phyloP scores from a whole-genome alignment of 768 basidiomycete species.

The Lactifluus piperatus region DNA sequence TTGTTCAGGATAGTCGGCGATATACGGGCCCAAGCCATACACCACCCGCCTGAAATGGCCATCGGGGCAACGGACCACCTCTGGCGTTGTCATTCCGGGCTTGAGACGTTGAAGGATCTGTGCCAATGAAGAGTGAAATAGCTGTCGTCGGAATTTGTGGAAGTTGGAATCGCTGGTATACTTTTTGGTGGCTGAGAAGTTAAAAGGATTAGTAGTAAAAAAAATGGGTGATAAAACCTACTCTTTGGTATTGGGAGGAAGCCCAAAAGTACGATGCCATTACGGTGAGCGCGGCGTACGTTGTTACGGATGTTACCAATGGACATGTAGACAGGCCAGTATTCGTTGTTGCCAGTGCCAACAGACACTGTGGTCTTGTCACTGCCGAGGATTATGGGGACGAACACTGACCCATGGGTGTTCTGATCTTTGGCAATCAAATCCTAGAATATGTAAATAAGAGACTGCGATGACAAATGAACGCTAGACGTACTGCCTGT shows the following conservation, averaged over 20 bases:
- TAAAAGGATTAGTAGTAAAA: too few species aligned
- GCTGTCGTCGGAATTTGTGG: conserved; percentile 17
- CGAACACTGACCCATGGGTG: conserved; percentile 12
- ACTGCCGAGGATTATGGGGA: conserved; percentile 22
- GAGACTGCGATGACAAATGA: too few species aligned
- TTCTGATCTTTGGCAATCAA: not conserved
- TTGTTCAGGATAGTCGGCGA: conserved; percentile 29
- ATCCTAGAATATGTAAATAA: too few species aligned
- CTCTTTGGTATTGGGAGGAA: conserved; percentile 29
- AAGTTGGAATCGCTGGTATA: conserved; percentile 11
- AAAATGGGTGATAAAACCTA: not conserved
- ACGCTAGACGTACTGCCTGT: conserved; percentile 30
- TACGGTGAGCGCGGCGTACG: conserved; percentile 22
- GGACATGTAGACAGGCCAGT: conserved; percentile 22
- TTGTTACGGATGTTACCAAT: conserved; percentile 23
- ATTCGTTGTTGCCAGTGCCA: conserved; percentile 22
- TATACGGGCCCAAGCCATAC: conserved; percentile 29
- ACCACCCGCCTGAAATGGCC: conserved; percentile 28
- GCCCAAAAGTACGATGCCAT: conserved; percentile 21
- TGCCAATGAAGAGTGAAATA: conserved; percentile 10
- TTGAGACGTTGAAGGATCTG: not conserved
- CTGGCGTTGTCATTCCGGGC: conserved; percentile 18
- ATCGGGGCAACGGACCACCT: conserved; percentile 19
- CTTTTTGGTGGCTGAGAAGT: not conserved
- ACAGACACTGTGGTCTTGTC: conserved; percentile 27